Evolutionary conservation across 2,329 filamentous ascomycete genomes (phyloP), one percentile per base, ranked within the genome.

Genomic region (Akanthomyces muscarius): DNA sequence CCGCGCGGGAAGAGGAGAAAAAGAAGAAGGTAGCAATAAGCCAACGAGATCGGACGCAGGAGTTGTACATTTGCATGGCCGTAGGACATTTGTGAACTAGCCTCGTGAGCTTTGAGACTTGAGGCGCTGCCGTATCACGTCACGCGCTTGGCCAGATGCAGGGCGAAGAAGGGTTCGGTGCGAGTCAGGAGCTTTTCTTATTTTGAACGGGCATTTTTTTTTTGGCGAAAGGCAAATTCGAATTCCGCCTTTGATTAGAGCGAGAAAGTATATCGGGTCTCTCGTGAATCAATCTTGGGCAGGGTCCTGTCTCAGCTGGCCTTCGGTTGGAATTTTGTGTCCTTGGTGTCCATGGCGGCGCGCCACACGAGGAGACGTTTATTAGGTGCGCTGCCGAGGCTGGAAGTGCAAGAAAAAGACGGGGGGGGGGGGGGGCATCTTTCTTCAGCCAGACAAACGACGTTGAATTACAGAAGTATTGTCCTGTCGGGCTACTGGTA

Each of bases 21-120:
- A 47, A 42, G 10, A 21, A 45, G 38, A 18, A 54, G n/a, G 14
- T 14, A 21, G 28, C 28, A 50, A 21, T 47, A 52, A 60, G 48
- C 50, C 58, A 36, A 61, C 58, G 50, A 61, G 28, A 54, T 47
- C 58, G 58, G 58, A 61, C 50, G 58, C 50, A 54, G 42, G 58
- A 47, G 41, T 41, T 61, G 50, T 47, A 41, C 50, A 61, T 45
- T 51, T 61, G 50, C 58, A 61, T 38, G 58, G 30, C n/a, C 18
- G 58, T 44, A 44, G 42, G 28, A 38, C 23, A 30, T 47, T 42
- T 57, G 13, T n/a, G 55, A 41, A 25, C 36, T 55, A 28, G 38
- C 52, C 21, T 45, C 7, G 38, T 11, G 41, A 59, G 45, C 1
- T 11, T 52, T 5, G 5, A 42, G 8, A 25, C 33, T 36, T 38